phyloP scores from a whole-genome alignment of 2,329 filamentous ascomycete species.

The Fragosphaeria purpurea region DNA sequence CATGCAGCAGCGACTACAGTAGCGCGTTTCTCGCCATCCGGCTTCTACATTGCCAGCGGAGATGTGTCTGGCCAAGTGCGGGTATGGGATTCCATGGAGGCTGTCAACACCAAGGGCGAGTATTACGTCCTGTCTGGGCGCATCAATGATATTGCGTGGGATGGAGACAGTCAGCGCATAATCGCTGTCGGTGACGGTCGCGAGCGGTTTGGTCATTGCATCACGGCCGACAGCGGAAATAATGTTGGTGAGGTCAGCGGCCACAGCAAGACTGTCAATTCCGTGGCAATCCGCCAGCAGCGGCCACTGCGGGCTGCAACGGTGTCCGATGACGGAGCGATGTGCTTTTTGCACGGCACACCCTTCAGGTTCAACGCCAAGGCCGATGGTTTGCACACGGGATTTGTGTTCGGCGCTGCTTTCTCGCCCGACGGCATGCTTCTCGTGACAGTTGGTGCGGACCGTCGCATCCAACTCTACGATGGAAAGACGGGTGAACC shows the following conservation, averaged over 20 bases:
- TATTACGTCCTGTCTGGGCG: constrained; percentile 90
- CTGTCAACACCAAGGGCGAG: constrained; percentile 79
- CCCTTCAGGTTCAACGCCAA: constrained; percentile 96
- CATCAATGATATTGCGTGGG: constrained; percentile 96
- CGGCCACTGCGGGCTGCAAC: constrained; percentile 86
- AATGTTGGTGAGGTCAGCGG: constrained; percentile 89
- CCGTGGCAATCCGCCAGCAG: constrained; percentile 80
- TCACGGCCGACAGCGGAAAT: constrained; percentile 93
- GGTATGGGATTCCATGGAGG: constrained; percentile 87
- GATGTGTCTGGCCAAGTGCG: constrained; percentile 76
- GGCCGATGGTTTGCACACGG: constrained; percentile 66
- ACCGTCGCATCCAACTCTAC: constrained; percentile 86
- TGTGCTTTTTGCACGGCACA: constrained; percentile 87
- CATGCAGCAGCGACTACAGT: constrained; percentile 86
- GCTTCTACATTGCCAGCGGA: constrained; percentile 89
- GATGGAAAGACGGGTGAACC: constrained; percentile 92
- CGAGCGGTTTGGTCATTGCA: constrained; percentile 86
- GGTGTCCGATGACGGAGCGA: constrained; percentile 76
- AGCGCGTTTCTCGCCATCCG: constrained; percentile 85
- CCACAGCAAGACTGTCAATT: constrained; percentile 84
- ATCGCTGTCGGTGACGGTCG: constrained; percentile 94
- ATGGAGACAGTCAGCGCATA: constrained; percentile 90
- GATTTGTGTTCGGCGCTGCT: constrained; percentile 77
- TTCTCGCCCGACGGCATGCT: constrained; percentile 81
- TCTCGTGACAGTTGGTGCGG: constrained; percentile 84